Conservation (phyloP, 2,329 filamentous ascomycete genomes). For the Tricladium varicosporioides region DNA sequence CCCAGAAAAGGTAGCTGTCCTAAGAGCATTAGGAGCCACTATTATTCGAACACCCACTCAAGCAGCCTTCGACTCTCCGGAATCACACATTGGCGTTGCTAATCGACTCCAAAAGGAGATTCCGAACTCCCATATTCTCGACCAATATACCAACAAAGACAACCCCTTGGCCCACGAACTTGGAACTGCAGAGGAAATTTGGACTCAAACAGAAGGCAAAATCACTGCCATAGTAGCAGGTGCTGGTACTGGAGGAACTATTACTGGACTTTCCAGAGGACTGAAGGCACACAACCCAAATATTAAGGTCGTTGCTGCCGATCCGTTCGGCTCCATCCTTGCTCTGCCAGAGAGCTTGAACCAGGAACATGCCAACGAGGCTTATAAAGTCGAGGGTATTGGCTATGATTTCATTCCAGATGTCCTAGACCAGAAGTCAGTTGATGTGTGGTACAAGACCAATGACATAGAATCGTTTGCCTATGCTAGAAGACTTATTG, state of each 20-base stretch:
- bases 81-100: constrained; percentile 96
- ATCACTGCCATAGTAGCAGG: constrained; percentile 84
- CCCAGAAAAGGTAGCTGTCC: constrained; percentile 92
- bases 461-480: constrained; percentile 88
- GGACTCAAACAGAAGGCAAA: constrained; percentile 81
- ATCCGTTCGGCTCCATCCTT: constrained; percentile 88
- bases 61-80: constrained; percentile 89
- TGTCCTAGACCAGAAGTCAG: constrained; percentile 74
- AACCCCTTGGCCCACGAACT: constrained; percentile 93
- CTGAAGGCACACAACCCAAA: constrained; percentile 82
- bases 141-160: constrained; percentile 90
- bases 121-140: constrained; percentile 93
- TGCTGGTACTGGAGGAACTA: constrained; percentile 92
- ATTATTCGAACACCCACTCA: constrained; percentile 97
- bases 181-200: constrained; percentile 95
- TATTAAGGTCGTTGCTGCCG: constrained; percentile 87
- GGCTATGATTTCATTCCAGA: constrained; percentile 98
- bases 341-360: constrained; percentile 81
- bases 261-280: constrained; percentile 83
- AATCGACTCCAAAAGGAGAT: constrained; percentile 89
- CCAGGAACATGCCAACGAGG: constrained; percentile 72
- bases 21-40: constrained; percentile 90
- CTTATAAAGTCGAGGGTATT: constrained; percentile 98
- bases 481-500: constrained; percentile 84
- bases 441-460: constrained; percentile 98